phyloP scores from a whole-genome alignment of 345 rosid species.

The Aquilaria sinensis region DNA sequence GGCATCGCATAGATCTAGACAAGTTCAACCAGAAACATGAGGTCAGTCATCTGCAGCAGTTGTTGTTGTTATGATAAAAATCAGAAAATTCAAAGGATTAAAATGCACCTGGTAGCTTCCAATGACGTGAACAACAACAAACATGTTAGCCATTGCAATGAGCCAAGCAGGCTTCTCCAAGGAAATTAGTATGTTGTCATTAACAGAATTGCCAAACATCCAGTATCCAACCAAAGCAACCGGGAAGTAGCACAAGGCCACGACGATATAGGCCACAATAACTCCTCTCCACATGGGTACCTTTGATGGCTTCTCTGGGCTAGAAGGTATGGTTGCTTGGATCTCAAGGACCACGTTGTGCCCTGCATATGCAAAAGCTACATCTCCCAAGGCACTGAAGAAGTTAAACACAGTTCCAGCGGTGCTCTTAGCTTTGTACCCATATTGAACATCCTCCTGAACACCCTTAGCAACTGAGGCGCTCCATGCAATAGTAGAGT shows the following conservation, averaged over 20 bases:
- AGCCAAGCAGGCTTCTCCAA: conserved; percentile 65
- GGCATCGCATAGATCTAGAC: conserved; percentile 57
- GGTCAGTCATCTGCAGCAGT: neutral
- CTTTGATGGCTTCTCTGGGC: conserved; percentile 73
- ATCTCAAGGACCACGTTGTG: conserved; percentile 77
- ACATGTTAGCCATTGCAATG: conserved; percentile 58
- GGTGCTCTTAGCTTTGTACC: conserved; percentile 30
- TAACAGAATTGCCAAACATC: conserved; percentile 48
- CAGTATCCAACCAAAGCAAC: conserved; percentile 62
- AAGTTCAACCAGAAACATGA: neutral
- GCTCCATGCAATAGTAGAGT: conserved; percentile 75
- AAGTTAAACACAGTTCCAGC: conserved; percentile 51
- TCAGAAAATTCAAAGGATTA: neutral
- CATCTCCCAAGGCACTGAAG: conserved; percentile 56
- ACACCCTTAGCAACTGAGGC: conserved; percentile 54
- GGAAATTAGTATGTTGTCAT: conserved; percentile 50
- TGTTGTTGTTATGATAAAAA: neutral
- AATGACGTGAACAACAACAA: conserved; percentile 73
- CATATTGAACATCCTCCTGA: conserved; percentile 40
- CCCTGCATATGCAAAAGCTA: conserved; percentile 78
- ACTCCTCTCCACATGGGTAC: conserved; percentile 77
- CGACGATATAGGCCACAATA: conserved; percentile 55
- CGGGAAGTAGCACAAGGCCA: conserved; percentile 77
- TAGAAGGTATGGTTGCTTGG: conserved; percentile 80
- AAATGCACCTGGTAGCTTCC: conserved; percentile 69